Evolutionary conservation across 2,329 filamentous ascomycete species (phyloP).

Genomic region (Pseudocercospora eumusae): DNA sequence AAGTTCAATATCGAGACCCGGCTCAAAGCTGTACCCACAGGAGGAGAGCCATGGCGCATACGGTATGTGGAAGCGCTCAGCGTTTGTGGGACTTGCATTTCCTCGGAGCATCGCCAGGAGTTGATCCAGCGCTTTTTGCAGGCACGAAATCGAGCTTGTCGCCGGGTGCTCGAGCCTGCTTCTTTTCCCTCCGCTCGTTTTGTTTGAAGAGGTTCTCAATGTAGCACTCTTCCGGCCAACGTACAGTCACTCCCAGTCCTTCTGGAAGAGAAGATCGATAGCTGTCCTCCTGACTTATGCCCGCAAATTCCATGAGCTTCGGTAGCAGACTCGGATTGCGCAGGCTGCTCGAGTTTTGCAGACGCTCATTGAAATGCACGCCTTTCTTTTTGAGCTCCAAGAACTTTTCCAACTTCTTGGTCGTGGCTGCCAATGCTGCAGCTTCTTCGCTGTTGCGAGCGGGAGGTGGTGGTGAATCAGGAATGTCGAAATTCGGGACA

Average conservation of each 20-base stretch:
- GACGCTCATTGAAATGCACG: slow-evolving; percentile 74
- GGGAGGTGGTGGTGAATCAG: slow-evolving; percentile 65
- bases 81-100: slow-evolving; percentile 25
- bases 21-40: not conserved
- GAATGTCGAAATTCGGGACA: slow-evolving; percentile 71
- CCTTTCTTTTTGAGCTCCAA: slow-evolving; percentile 74
- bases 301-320: slow-evolving; percentile 71
- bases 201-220: slow-evolving; percentile 38
- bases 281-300: slow-evolving; percentile 58
- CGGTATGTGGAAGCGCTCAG: not conserved
- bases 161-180: slow-evolving; percentile 30
- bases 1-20: not conserved
- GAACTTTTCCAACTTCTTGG: slow-evolving; percentile 71
- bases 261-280: slow-evolving; percentile 62
- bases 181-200: slow-evolving; percentile 46
- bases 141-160: slow-evolving; percentile 39
- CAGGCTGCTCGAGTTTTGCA: slow-evolving; percentile 66
- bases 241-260: slow-evolving; percentile 42
- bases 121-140: slow-evolving; percentile 21
- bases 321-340: slow-evolving; percentile 72
- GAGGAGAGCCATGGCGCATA: not conserved
- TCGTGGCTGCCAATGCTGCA: slow-evolving; percentile 45
- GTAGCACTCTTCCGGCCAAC: slow-evolving; percentile 48
- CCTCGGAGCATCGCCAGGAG: slow-evolving; percentile 8
- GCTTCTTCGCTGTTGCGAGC: slow-evolving; percentile 39